Evolutionary conservation across 2,329 filamentous ascomycete genomes (phyloP).

Genomic region (Tolypocladium capitatum): DNA sequence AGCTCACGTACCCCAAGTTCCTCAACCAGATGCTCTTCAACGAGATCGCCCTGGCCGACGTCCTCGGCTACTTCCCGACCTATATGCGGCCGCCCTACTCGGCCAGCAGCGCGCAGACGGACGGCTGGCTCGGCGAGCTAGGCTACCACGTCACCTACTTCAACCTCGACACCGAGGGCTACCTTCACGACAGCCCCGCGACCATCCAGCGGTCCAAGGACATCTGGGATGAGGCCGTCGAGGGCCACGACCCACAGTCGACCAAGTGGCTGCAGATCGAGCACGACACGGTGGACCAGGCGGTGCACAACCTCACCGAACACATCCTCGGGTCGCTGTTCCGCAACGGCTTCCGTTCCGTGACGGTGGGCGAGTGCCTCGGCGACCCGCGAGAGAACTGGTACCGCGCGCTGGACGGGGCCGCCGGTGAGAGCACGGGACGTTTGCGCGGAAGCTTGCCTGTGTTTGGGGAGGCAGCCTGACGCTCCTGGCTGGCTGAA

Average conservation of each 20-base stretch:
- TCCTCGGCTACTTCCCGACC: conserved; percentile 26
- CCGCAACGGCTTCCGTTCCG: conserved; percentile 27
- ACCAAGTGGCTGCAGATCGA: conserved; percentile 37
- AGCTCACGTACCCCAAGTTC: conserved; percentile 18
- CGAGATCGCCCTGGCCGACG: conserved; percentile 27
- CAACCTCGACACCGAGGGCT: conserved; percentile 48
- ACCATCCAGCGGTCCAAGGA: conserved; percentile 32
- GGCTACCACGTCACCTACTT: conserved; percentile 49
- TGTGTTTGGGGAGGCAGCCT: no score
- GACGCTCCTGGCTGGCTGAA: no score
- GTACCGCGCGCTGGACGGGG: conserved; percentile 26
- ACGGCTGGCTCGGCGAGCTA: conserved; percentile 25
- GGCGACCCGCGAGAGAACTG: conserved; percentile 37
- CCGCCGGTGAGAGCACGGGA: no score
- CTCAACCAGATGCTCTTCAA: conserved; percentile 27
- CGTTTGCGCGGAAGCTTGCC: no score
- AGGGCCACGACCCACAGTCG: conserved; percentile 11
- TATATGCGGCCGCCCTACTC: conserved; percentile 34
- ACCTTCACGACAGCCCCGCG: conserved; percentile 35
- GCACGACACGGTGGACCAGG: conserved; percentile 34
- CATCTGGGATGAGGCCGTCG: conserved; percentile 23
- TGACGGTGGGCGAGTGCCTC: conserved; percentile 39
- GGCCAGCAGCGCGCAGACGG: conserved; percentile 26
- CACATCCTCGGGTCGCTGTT: conserved; percentile 28
- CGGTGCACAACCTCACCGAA: conserved; percentile 28